These are phyloP conservation scores for Trichoderma sp. DNA, from an alignment of 2,329 filamentous ascomycete species.

Conservation along the genomic window DNA sequence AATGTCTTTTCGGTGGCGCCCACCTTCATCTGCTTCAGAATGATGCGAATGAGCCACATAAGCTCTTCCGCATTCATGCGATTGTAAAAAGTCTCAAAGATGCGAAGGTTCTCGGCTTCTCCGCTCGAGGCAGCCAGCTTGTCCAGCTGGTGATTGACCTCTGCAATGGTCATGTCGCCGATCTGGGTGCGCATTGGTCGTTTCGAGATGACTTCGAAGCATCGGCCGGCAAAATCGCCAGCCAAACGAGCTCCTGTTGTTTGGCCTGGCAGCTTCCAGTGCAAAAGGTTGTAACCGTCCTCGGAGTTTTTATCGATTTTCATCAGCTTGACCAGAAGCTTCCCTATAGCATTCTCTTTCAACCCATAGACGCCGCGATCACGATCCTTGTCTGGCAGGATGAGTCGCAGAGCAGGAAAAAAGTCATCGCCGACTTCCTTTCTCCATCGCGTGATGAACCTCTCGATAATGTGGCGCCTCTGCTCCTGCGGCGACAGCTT, in stretches of 20 bases:
- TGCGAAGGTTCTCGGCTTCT: conserved; percentile 78
- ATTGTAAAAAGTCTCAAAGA: conserved; percentile 81
- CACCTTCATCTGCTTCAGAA: conserved; percentile 72
- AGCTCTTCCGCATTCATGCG: conserved; percentile 92
- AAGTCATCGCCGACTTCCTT: conserved; percentile 87
- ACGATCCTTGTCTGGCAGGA: conserved; percentile 87
- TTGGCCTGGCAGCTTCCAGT: conserved; percentile 87
- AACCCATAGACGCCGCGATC: conserved; percentile 90
- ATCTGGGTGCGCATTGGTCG: conserved; percentile 69
- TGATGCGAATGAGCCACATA: conserved; percentile 91
- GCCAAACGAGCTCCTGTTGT: conserved; percentile 62
- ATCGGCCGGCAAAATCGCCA: conserved; percentile 89
- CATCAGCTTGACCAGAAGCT: conserved; percentile 85
- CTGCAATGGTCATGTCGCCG: conserved; percentile 78
- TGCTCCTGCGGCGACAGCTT: conserved; percentile 71
- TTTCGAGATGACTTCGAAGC: conserved; percentile 82
- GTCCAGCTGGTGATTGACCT: conserved; percentile 86
- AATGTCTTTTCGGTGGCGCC: conserved; percentile 85
- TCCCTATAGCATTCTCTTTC: conserved; percentile 88
- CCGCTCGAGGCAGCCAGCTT: conserved; percentile 69
- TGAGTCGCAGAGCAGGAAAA: conserved; percentile 87
- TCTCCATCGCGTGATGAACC: conserved; percentile 84
- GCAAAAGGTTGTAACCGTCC: conserved; percentile 77
- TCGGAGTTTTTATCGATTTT: conserved; percentile 89
- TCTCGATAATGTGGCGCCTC: conserved; percentile 74